Base-by-base conservation (phyloP, 805 yeast species). In the Trichomonascus vanleenenianus region DNA sequence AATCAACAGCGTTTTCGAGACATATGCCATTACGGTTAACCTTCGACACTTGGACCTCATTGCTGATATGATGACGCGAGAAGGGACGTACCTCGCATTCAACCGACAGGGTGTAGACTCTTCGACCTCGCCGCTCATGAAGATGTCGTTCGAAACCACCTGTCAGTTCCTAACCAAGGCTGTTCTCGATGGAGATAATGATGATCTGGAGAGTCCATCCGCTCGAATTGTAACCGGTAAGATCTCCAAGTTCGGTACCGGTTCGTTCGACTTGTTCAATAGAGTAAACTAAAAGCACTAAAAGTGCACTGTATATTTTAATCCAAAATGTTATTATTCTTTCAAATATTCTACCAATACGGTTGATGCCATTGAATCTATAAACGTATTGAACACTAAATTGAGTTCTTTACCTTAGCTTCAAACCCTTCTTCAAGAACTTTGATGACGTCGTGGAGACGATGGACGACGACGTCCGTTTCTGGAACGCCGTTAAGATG, bases 41-140 rank as follows among this genome's bases (percentile, higher is more conserved):
- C 72, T 79, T 44, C 86, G 98, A 66, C 99, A 93, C 71, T 79
- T 93, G 69, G 98, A 93, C 63, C 78, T 93, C 64, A 83, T 93
- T 65, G 99, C 95, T 53, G 99, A 93, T 67, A 85, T 86, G 87
- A 93, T 93, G 99, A 93, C 99, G 3, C 81, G 98, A 67, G 97
- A 93, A 68, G 99, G 99, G 60, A 78, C 94, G 2, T 93, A 89
- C 63, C 70, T 91, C 62, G 96, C 99, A 20, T 93, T 93, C 74
- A 89, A 87, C 68, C 85, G 99, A 74, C 96, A 87, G 70, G 99
- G 99, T 66, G 89, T 94, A 63, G 97, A 93, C 65, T 77, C 95
- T 1, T 79, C 93, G 11, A 88, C 97, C 1, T 89, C 97, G 6
- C 85, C 97, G 14, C 86, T 93, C 73, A 83, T 87, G 89, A 93